Conservation (phyloP, 495 filamentous ascomycete species). For the Aspergillus mulundensis region DNA sequence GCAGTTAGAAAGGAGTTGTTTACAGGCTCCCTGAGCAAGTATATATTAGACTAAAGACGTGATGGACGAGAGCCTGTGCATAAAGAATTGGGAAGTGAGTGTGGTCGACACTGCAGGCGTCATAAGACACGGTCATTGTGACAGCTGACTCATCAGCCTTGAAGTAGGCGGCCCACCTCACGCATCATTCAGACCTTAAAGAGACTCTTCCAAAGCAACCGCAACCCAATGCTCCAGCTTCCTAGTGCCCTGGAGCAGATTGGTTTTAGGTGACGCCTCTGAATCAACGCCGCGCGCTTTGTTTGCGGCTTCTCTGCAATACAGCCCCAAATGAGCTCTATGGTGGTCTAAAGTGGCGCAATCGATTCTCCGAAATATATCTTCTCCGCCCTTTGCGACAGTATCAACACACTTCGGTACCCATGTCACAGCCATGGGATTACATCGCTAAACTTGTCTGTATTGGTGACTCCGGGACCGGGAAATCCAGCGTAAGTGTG, state of each 20-base stretch:
- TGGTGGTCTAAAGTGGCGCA: slow-evolving; percentile 10
- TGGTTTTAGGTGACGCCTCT: not conserved
- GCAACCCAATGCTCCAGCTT: not conserved
- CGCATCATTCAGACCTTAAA: not conserved
- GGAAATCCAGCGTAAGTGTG: slow-evolving; percentile 69
- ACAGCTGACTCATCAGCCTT: slow-evolving; percentile 41
- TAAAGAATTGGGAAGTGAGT: slow-evolving; percentile 3
- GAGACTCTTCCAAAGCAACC: not conserved
- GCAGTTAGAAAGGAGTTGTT: not conserved
- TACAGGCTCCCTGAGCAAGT: not conserved
- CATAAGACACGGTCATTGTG: slow-evolving; percentile 39
- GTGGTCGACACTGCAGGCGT: slow-evolving; percentile 26
- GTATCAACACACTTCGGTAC: slow-evolving; percentile 25
- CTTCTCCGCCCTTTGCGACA: not conserved
- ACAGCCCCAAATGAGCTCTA: slow-evolving; percentile 17
- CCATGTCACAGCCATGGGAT: slow-evolving; percentile 82
- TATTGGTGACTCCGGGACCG: slow-evolving; percentile 91
- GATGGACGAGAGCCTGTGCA: not conserved
- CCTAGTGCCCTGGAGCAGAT: not conserved
- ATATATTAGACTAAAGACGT: not conserved
- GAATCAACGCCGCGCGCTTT: not conserved
- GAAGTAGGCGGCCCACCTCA: not conserved
- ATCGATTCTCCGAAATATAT: slow-evolving; percentile 2
- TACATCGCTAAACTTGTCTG: slow-evolving; percentile 98
- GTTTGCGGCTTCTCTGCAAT: slow-evolving; percentile 2